Conservation (phyloP, 2,329 filamentous ascomycete genomes). For the Chaetomium sp. region DNA sequence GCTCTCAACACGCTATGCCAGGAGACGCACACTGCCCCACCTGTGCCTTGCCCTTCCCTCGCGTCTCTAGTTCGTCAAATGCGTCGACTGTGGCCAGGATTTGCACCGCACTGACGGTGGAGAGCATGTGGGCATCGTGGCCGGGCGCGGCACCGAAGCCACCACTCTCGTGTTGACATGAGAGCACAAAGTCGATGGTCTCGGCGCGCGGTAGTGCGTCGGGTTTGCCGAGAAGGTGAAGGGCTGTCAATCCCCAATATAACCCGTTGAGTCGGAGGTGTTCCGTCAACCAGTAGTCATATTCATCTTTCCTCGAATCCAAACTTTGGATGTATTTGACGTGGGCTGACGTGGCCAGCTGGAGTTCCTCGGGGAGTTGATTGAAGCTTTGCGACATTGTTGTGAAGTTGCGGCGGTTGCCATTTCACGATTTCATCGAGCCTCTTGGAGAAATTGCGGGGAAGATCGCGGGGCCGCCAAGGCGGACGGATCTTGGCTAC, state of each 20-base stretch:
- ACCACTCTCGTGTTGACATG: slow-evolving; percentile 85
- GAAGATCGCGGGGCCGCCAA: slow-evolving; percentile 10
- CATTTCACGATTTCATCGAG: background rate
- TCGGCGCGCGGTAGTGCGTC: slow-evolving; percentile 78
- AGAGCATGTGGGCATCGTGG: slow-evolving; percentile 95
- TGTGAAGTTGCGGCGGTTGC: slow-evolving; percentile 12
- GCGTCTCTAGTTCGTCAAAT: slow-evolving; percentile 76
- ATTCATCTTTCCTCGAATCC: slow-evolving; percentile 88
- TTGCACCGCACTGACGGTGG: slow-evolving; percentile 93
- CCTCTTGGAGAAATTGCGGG: slow-evolving; percentile 21
- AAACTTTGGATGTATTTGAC: slow-evolving; percentile 92
- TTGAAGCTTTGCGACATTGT: slow-evolving; percentile 42
- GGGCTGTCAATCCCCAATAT: slow-evolving; percentile 91
- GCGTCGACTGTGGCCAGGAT: slow-evolving; percentile 86
- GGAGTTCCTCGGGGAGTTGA: slow-evolving; percentile 46
- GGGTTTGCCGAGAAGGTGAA: slow-evolving; percentile 80
- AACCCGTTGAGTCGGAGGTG: slow-evolving; percentile 93
- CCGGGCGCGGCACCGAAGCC: slow-evolving; percentile 93
- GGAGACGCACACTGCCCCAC: slow-evolving; percentile 74
- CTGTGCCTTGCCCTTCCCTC: slow-evolving; percentile 68
- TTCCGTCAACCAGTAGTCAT: slow-evolving; percentile 97
- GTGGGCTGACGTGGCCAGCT: slow-evolving; percentile 62
- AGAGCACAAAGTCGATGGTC: slow-evolving; percentile 90
- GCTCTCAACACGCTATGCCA: background rate
- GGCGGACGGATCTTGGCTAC: background rate